Evolutionary conservation across 1,284 basidiomycete genomes (phyloP).

Genomic region (Pulchroboletus neoregius): DNA sequence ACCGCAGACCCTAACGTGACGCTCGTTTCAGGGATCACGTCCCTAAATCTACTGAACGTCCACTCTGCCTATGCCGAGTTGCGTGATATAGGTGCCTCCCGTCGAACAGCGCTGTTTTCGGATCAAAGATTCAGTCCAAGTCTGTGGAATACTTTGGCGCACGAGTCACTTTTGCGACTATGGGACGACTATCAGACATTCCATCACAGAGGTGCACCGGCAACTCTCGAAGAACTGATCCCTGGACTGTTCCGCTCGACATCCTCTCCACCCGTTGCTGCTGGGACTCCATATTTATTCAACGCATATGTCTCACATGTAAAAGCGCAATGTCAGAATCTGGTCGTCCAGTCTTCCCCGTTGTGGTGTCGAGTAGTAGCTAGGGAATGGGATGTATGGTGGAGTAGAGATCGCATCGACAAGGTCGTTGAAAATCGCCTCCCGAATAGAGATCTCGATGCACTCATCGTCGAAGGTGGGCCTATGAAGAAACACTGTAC

Average conservation of each 20-base stretch:
- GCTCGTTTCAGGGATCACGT: slow-evolving; percentile 58
- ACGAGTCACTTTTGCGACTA: slow-evolving; percentile 57
- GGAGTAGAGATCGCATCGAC: slow-evolving; percentile 52
- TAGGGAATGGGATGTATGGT: slow-evolving; percentile 42
- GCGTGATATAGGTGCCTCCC: slow-evolving; percentile 39
- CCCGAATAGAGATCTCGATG: slow-evolving; percentile 57
- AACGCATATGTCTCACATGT: slow-evolving; percentile 17
- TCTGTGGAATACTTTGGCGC: slow-evolving; percentile 58
- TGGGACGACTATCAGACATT: slow-evolving; percentile 64
- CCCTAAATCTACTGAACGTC: slow-evolving; percentile 45
- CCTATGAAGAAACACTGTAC: not conserved
- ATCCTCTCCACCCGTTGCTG: slow-evolving; percentile 29
- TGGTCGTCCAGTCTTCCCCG: slow-evolving; percentile 32
- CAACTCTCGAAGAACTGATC: slow-evolving; percentile 41
- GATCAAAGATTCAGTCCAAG: slow-evolving; percentile 66
- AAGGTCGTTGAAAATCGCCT: slow-evolving; percentile 51
- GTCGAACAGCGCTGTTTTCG: slow-evolving; percentile 57
- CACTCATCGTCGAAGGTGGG: slow-evolving; percentile 55
- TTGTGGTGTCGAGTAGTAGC: slow-evolving; percentile 25
- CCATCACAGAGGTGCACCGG: slow-evolving; percentile 43
- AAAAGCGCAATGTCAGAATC: slow-evolving; percentile 5
- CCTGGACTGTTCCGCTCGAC: slow-evolving; percentile 60
- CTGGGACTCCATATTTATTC: slow-evolving; percentile 23
- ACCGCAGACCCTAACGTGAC: slow-evolving; percentile 49
- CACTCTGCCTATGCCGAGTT: slow-evolving; percentile 60